Evolutionary conservation across 176 grass and related monocot species (phyloP).

Genomic region (Hyparrhenia diplandra): DNA sequence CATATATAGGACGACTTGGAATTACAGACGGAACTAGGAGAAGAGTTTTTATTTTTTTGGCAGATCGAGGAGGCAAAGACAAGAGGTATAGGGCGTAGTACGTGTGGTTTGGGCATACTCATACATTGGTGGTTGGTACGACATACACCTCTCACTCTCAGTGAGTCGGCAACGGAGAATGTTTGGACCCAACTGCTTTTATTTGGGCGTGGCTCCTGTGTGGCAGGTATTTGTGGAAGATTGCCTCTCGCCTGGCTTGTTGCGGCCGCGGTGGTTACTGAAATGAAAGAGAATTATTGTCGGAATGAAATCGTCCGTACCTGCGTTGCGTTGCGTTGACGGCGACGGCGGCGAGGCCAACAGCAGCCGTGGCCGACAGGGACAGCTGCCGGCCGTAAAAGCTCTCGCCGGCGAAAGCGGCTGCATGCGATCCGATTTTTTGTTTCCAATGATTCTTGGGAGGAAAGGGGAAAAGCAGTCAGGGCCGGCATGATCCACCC

Average conservation of each 20-base stretch:
- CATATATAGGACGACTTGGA: too few species aligned
- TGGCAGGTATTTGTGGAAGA: not conserved
- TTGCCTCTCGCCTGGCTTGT: not conserved
- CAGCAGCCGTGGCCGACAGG: not conserved
- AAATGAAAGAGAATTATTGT: conserved; percentile 18
- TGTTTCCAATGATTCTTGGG: conserved; percentile 6
- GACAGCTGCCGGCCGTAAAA: conserved; percentile 14
- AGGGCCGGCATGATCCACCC: not conserved
- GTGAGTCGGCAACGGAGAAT: conserved; percentile 34
- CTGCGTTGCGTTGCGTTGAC: not conserved
- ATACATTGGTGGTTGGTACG: conserved; percentile 1
- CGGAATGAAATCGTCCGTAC: not conserved
- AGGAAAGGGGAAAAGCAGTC: not conserved
- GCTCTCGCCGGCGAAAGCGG: not conserved
- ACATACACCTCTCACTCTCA: not conserved
- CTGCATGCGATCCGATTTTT: not conserved
- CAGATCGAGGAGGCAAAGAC: too few species aligned
- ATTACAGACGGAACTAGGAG: too few species aligned
- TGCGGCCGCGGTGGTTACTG: not conserved
- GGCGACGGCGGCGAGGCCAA: not conserved
- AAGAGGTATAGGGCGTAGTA: too few species aligned
- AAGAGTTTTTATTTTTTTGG: too few species aligned
- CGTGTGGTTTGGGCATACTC: too few species aligned
- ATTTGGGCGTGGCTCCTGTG: not conserved
- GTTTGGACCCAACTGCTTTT: conserved; percentile 24